phyloP scores from a whole-genome alignment of 2,329 filamentous ascomycete species.

The Penicillium sp. region DNA sequence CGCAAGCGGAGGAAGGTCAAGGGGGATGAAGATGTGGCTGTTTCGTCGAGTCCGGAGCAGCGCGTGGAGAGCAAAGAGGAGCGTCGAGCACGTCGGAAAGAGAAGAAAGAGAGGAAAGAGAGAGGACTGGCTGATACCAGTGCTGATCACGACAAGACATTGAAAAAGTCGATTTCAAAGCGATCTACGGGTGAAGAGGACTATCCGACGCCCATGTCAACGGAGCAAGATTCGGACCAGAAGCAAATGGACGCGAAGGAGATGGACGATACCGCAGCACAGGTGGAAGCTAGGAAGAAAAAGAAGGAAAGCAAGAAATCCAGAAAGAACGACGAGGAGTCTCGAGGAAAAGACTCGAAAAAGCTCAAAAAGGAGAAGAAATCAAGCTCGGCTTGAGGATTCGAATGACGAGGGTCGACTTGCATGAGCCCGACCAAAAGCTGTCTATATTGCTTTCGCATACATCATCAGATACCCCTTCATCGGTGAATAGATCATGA shows the following conservation, averaged over 20 bases:
- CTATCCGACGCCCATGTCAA: constrained; percentile 33
- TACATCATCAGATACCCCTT: constrained; percentile 32
- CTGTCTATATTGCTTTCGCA: constrained; percentile 16
- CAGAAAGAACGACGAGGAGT: constrained; percentile 22
- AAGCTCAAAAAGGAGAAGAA: constrained; percentile 38
- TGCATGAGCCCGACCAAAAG: not conserved
- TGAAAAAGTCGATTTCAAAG: constrained; percentile 19
- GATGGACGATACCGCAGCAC: constrained; percentile 13
- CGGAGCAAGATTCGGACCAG: constrained; percentile 30
- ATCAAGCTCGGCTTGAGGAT: too few species aligned
- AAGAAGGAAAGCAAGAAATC: constrained; percentile 30
- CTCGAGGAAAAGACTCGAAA: constrained; percentile 43
- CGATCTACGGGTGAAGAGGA: constrained; percentile 19
- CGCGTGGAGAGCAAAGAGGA: constrained; percentile 24
- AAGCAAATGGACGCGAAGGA: constrained; percentile 24
- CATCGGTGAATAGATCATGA: too few species aligned
- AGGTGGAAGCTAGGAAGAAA: constrained; percentile 17
- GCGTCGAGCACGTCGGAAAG: constrained; percentile 19
- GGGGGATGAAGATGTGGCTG: constrained; percentile 13
- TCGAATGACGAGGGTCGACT: not conserved
- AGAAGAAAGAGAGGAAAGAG: constrained; percentile 26
- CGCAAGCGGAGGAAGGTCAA: constrained; percentile 13
- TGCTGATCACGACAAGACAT: constrained; percentile 12
- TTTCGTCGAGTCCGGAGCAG: constrained; percentile 11
- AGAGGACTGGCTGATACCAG: constrained; percentile 19